Evolutionary conservation across 163 green algal species (phyloP).

Genomic region (Scenedesmus sp.): DNA sequence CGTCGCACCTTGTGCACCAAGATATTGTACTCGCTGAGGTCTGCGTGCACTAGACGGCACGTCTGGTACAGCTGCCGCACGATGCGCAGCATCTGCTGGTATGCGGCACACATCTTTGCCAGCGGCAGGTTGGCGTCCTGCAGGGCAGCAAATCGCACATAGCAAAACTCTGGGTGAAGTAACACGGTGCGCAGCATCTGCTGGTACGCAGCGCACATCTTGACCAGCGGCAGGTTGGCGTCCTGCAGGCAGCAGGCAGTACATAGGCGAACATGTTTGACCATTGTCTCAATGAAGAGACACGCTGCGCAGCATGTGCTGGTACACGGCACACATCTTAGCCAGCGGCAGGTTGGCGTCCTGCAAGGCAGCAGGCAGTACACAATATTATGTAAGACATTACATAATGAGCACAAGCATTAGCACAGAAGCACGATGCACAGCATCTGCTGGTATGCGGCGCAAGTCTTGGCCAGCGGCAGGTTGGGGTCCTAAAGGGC

Average conservation of each 20-base stretch:
- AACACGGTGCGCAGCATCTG: background rate
- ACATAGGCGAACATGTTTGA: background rate
- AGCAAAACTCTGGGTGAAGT: background rate
- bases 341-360: slow-evolving; percentile 84
- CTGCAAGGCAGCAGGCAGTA: slow-evolving; percentile 48
- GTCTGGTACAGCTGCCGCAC: slow-evolving; percentile 53
- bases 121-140: slow-evolving; percentile 86
- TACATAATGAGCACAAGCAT: background rate
- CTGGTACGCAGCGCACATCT: background rate
- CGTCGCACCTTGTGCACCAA: slow-evolving; percentile 89
- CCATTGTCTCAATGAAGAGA: slow-evolving; percentile 48
- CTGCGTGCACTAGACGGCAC: slow-evolving; percentile 94
- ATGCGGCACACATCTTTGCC: slow-evolving; percentile 75
- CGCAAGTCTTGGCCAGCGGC: slow-evolving; percentile 56
- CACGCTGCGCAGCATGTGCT: slow-evolving; percentile 89
- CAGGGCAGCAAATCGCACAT: background rate
- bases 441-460: background rate
- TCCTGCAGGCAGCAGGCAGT: slow-evolving; percentile 68
- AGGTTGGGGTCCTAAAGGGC: slow-evolving; percentile 82
- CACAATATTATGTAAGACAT: too few species aligned
- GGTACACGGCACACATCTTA: slow-evolving; percentile 81
- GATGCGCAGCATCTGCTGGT: slow-evolving; percentile 89
- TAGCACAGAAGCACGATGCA: background rate
- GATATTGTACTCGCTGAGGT: slow-evolving; percentile 99
- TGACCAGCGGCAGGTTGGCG: slow-evolving; percentile 75